Percentiles rank a stretch among this genome's conserved stretches.
Evolutionary conservation across 352 stramenopile genomes (phyloP).

Genomic region (Phytopythium cucurbitacearum): DNA sequence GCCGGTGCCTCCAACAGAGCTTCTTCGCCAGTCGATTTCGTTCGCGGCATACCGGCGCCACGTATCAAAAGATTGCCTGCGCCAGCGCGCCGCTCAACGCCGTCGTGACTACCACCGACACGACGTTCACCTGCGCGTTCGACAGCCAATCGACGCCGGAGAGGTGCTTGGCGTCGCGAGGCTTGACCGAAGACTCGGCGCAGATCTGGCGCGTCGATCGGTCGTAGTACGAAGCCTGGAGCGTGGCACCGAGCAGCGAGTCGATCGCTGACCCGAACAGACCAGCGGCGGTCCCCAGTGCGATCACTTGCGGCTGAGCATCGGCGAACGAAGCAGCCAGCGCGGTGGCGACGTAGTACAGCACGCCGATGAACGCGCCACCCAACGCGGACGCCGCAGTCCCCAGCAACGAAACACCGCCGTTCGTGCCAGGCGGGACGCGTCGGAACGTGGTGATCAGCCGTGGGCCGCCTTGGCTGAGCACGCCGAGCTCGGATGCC

Average conservation of each 20-base stretch:
- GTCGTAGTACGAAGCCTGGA: slow-evolving; percentile 78
- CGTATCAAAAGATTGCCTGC: slow-evolving; percentile 28
- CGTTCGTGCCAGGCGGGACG: slow-evolving; percentile 93
- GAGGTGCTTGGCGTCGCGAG: slow-evolving; percentile 9
- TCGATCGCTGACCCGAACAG: slow-evolving; percentile 79
- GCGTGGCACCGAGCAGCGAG: slow-evolving; percentile 76
- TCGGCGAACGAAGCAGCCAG: slow-evolving; percentile 16
- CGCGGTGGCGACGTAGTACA: slow-evolving; percentile 49
- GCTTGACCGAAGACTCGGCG: slow-evolving; percentile 15
- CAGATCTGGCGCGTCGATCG: slow-evolving; percentile 52
- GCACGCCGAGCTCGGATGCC: slow-evolving; percentile 93
- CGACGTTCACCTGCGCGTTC: slow-evolving; percentile 75
- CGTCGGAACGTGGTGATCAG: slow-evolving; percentile 79
- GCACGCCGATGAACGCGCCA: slow-evolving; percentile 84
- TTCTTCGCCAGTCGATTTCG: too few relatives aligned
- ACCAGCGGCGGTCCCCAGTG: slow-evolving; percentile 49
- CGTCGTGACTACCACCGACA: slow-evolving; percentile 60
- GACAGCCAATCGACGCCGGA: slow-evolving; percentile 42
- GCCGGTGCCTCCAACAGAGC: too few relatives aligned
- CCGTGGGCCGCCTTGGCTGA: slow-evolving; percentile 67
- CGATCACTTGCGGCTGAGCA: slow-evolving; percentile 43
- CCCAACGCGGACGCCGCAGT: slow-evolving; percentile 77
- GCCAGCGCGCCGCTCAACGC: slow-evolving; percentile 37
- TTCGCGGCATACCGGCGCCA: too few relatives aligned
- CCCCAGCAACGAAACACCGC: slow-evolving; percentile 86